phyloP scores from a whole-genome alignment of 2,329 filamentous ascomycete genomes.

The Diaporthe citriasiana region DNA sequence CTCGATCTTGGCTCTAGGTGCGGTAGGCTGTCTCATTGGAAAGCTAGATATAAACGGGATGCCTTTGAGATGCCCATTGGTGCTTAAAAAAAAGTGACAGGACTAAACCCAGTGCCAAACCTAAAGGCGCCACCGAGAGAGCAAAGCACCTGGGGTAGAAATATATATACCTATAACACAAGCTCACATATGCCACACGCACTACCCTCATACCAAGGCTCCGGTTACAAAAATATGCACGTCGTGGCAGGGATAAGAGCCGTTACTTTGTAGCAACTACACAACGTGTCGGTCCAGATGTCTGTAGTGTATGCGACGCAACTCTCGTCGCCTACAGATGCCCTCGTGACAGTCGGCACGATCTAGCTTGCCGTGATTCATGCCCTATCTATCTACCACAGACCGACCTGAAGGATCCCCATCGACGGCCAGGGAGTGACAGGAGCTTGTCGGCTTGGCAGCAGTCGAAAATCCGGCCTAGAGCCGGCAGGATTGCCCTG shows the following conservation, averaged over 20 bases:
- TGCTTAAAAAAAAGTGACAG: not conserved
- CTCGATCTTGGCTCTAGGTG: slow-evolving; percentile 11
- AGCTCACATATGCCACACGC: not conserved
- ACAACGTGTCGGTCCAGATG: too few species aligned
- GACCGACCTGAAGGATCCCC: not conserved
- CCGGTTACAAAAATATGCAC: not conserved
- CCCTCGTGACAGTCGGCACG: not conserved
- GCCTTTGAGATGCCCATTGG: not conserved
- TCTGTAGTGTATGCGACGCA: not conserved
- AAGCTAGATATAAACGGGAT: slow-evolving; percentile 15
- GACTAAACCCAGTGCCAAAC: slow-evolving; percentile 12
- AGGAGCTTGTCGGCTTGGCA: slow-evolving; percentile 30
- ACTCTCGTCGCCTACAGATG: not conserved
- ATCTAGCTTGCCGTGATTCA: not conserved
- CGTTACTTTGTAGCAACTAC: not conserved
- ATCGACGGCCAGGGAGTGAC: not conserved
- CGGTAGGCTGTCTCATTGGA: slow-evolving; percentile 10
- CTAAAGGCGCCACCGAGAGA: slow-evolving; percentile 8
- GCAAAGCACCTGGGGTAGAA: not conserved
- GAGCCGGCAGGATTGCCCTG: slow-evolving; percentile 5
- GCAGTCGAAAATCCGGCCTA: slow-evolving; percentile 1
- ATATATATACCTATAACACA: not conserved
- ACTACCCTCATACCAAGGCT: not conserved
- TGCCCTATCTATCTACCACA: not conserved
- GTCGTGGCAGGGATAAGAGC: not conserved